phyloP scores from a whole-genome alignment of 2,329 filamentous ascomycete species.

The Ceratocystiopsis brevicomis region DNA sequence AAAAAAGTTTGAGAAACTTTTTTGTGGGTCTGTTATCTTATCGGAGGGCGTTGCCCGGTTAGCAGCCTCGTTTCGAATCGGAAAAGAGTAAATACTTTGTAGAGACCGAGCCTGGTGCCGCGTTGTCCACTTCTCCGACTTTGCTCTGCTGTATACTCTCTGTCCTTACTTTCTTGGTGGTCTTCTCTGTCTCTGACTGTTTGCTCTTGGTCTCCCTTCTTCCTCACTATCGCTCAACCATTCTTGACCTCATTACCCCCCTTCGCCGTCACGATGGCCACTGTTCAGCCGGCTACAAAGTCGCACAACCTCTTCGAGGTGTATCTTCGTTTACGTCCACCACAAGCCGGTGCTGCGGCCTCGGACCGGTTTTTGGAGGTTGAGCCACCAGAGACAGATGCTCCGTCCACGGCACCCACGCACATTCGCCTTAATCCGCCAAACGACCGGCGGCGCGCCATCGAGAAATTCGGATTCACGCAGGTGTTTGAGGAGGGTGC shows the following conservation, averaged over 20 bases:
- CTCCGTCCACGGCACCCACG: conserved; percentile 28
- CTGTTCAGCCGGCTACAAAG: conserved; percentile 11
- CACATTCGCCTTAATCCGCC: conserved; percentile 66
- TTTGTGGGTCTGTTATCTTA: conserved; percentile 3
- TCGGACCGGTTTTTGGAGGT: conserved; percentile 62
- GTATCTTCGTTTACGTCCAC: conserved; percentile 67
- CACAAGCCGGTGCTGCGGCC: conserved; percentile 24
- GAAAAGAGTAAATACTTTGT: conserved; percentile 7
- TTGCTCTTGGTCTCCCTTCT: neutral
- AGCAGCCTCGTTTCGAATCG: conserved; percentile 4
- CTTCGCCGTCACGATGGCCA: conserved; percentile 17
- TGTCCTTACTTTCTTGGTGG: neutral
- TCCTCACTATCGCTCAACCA: neutral
- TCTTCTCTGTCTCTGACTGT: neutral
- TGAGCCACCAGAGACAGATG: conserved; percentile 30
- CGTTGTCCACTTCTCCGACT: conserved; percentile 1
- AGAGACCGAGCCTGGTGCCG: neutral
- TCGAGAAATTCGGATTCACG: conserved; percentile 91
- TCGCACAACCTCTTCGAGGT: conserved; percentile 62
- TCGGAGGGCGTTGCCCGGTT: conserved; percentile 8
- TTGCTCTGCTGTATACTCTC: neutral
- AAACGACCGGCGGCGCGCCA: conserved; percentile 66
- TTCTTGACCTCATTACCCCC: neutral
- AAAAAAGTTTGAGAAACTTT: conserved; percentile 2
- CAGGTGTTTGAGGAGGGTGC: conserved; percentile 78